These are phyloP conservation scores for Botrytis fragariae DNA, from an alignment of 2,329 filamentous ascomycete genomes.

Conservation along the genomic window DNA sequence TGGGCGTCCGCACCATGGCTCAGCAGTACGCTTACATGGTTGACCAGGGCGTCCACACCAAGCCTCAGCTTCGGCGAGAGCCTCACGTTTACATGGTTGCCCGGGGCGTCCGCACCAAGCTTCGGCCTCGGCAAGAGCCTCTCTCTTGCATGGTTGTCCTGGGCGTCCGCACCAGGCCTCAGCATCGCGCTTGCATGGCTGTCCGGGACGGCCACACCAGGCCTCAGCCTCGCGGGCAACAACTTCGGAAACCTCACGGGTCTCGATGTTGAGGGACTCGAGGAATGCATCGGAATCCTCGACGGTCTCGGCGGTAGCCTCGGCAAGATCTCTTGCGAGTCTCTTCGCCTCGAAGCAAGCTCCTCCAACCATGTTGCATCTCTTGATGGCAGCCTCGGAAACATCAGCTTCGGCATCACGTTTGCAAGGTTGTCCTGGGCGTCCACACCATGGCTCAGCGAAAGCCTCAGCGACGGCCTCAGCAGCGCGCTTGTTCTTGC, in stretches of 20 bases:
- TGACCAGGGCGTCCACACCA: conserved; percentile 26
- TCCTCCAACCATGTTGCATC: conserved; percentile 22
- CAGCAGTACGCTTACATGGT: conserved; percentile 26
- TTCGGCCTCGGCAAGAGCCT: conserved; percentile 23
- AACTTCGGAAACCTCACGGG: conserved; percentile 19
- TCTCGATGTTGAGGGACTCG: conserved; percentile 14
- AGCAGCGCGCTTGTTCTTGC: conserved; percentile 10
- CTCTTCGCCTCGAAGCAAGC: conserved; percentile 23
- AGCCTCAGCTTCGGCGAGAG: conserved; percentile 34
- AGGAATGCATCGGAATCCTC: conserved; percentile 9
- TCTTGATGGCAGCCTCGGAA: conserved; percentile 15
- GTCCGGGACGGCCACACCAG: conserved; percentile 31
- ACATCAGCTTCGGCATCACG: conserved; percentile 20
- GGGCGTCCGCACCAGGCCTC: conserved; percentile 24
- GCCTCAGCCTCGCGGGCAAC: conserved; percentile 27
- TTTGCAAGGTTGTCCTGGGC: conserved; percentile 15
- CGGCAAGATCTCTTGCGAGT: conserved; percentile 20
- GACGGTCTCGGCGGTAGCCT: conserved; percentile 4
- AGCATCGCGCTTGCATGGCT: conserved; percentile 26
- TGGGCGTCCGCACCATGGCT: conserved; percentile 23
- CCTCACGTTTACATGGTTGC: conserved; percentile 26
- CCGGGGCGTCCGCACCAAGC: conserved; percentile 18
- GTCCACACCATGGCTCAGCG: not conserved
- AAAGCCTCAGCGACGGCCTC: conserved; percentile 13
- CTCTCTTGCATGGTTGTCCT: conserved; percentile 28